Base-by-base conservation (phyloP, 2,329 filamentous ascomycete genomes). In the Cytospora mali region DNA sequence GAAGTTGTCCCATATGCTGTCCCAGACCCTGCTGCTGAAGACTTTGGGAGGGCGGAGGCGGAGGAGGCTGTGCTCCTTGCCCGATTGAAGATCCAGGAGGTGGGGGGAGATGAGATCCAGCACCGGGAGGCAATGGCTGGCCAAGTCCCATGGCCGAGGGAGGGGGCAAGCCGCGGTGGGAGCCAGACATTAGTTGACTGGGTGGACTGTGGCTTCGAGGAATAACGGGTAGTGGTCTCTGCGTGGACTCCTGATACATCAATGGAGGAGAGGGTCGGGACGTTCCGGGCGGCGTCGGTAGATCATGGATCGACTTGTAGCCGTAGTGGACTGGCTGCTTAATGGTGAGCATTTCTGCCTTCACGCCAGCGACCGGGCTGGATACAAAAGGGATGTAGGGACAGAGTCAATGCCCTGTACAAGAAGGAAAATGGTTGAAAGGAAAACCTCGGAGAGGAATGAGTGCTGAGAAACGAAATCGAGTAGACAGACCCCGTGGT, bases 161-260 rank as follows among this genome's bases (percentile, higher is more conserved):
- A 62, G 85, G 84, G 73, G 89, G 89, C 79, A 91, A 78, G 70
- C 85, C 86, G 76, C 88, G 85, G 75, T 88, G 88, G 75, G 87
- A 83, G 71, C 83, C 84, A 72, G 88, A 88, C 88, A 91, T 91
- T 75, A 77, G 78, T 77, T 83, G 79, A 69, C 75, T 74, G 65
- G 77, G 75, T 64, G 81, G 77, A 72, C 80, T 83, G 71, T 79
- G 75, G 70, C 77, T 79, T 51, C 74, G 76, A 65, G 77, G 75
- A 66, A 75, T 69, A 67, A 73, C 69, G 64, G 76, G 70, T 61
- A 76, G 66, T 64, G 75, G 67, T 69, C 80, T 81, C 67, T 78
- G 76, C 56, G 73, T 72, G 66, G 73, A 69, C 69, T 85, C 82
- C 76, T 79, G 78, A 67, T 79, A 76, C 69, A 75, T 78, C 72